A percentile compares a stretch with the other conserved stretches of the same genome.
These are phyloP conservation scores for Lichtheimia ornata DNA, from an alignment of 371 early-diverging fungal genomes.

Conservation along the genomic window DNA sequence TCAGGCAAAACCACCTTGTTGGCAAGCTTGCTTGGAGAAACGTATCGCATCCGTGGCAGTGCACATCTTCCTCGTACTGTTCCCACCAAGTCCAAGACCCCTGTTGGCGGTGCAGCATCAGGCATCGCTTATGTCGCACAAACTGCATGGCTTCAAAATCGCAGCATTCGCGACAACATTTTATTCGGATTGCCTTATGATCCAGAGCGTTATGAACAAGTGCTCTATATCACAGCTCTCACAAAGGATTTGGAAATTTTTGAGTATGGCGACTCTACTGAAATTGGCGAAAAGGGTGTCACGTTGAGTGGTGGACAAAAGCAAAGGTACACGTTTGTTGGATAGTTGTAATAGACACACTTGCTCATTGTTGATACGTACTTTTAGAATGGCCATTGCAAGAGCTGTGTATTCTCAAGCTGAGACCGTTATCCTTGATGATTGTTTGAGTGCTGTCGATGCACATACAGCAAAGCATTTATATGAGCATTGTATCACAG, in stretches of 20 bases:
- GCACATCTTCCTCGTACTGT: constrained; percentile 51
- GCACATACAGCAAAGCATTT: constrained; percentile 87
- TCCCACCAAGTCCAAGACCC: constrained; percentile 1
- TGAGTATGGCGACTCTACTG: constrained; percentile 82
- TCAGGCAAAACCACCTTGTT: constrained; percentile 82
- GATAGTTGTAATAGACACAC: background rate
- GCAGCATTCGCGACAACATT: constrained; percentile 80
- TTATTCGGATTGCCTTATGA: constrained; percentile 78
- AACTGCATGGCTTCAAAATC: constrained; percentile 85
- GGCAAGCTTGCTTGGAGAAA: constrained; percentile 64
- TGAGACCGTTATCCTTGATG: constrained; percentile 73
- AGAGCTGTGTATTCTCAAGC: constrained; percentile 79
- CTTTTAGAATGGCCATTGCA: constrained; percentile 65
- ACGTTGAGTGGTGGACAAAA: constrained; percentile 89
- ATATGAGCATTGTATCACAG: constrained; percentile 66
- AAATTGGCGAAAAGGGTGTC: constrained; percentile 89
- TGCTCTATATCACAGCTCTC: constrained; percentile 73
- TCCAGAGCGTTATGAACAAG: constrained; percentile 61
- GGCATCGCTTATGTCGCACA: constrained; percentile 80
- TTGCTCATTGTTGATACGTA: background rate
- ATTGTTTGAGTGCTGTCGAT: constrained; percentile 83
- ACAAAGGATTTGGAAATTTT: constrained; percentile 82
- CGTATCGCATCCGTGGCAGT: constrained; percentile 42
- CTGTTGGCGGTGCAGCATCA: constrained; percentile 43
- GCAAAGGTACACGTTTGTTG: constrained; percentile 51